Evolutionary conservation across 352 stramenopile species (phyloP), one percentile per base, ranked within the genome.

Genomic region (Phytopythium mirpurense): DNA sequence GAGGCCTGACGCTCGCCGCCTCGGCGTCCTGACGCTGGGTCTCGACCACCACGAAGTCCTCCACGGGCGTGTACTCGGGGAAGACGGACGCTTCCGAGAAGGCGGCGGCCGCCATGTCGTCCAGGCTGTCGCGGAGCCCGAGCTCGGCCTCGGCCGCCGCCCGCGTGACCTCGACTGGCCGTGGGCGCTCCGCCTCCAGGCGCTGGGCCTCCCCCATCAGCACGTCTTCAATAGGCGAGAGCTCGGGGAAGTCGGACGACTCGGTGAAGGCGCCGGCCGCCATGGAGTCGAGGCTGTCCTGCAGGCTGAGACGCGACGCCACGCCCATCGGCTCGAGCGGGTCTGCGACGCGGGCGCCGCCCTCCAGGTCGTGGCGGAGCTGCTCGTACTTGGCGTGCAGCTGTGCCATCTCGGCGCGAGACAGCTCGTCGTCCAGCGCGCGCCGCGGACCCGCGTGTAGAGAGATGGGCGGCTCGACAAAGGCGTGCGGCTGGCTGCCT

Each of bases 81-180:
- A 87, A 88, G 7, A 71, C 61, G 10, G 80, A 90, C 2, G 74
- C 52, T 53, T 88, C 80, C 0, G 77, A 85, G 59, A 88, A 90
- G 40, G 67, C 54, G 14, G 60, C 55, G 23, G 73, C 62, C 0
- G 75, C 75, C n/a, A 73, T 56, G 23, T 78, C 76, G 34, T 88
- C 72, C 21, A 87, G 56, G 19, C 70, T 67, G 2, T 63, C 51
- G 46, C 78, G 57, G 6, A 80, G 54, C 7, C 66, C 34, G 15
- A 80, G 49, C 24, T 69, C 40, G 26, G 67, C 55, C 32, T 42
- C 50, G 14, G 54, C 42, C 21, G 60, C 60, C 18, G 65, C 67
- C 29, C 47, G 32, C n/a, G 47, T 54, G 19, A 54, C 14, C 12
- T 54, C 47, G 3, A 35, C 31, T 7, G 35, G 47, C 21, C 29